phyloP scores from a whole-genome alignment of 495 filamentous ascomycete genomes.

The Neohortaea acidophila region DNA sequence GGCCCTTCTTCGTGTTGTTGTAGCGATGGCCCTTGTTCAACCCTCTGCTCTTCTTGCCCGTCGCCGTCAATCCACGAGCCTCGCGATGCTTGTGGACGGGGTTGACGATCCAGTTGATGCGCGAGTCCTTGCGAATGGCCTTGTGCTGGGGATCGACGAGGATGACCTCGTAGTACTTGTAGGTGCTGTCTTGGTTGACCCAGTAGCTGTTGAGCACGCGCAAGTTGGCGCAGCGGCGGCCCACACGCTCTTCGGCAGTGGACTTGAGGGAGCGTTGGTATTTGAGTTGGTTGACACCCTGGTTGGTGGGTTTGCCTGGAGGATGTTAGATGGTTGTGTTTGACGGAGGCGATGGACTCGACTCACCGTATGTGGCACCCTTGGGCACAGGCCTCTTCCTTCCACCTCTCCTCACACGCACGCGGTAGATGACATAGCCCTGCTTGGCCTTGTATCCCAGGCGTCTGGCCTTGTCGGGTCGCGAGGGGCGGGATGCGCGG shows the following conservation, averaged over 20 bases:
- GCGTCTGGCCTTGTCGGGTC: constrained; percentile 98
- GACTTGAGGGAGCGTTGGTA: constrained; percentile 97
- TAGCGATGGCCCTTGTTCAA: constrained; percentile 96
- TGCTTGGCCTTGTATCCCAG: constrained; percentile 99
- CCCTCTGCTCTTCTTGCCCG: constrained; percentile 97
- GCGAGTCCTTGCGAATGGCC: constrained; percentile 94
- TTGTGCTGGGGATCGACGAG: constrained; percentile 99
- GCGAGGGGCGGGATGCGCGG: constrained; percentile 93
- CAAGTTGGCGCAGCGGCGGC: constrained; percentile 94
- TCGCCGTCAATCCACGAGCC: constrained; percentile 85
- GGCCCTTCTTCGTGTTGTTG: constrained; percentile 91
- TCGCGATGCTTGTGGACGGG: constrained; percentile 99
- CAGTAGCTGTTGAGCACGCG: constrained; percentile 99
- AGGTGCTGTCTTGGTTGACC: constrained; percentile 99
- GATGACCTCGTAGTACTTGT: constrained; percentile 99
- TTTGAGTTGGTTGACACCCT: constrained; percentile 99
- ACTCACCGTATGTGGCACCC: constrained; percentile 94
- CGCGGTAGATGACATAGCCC: constrained; percentile 99
- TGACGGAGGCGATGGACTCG: too few species aligned
- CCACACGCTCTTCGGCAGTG: constrained; percentile 98
- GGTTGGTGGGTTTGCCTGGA: constrained; percentile 97
- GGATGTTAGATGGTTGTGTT: not conserved
- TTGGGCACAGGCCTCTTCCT: constrained; percentile 83
- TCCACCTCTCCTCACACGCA: constrained; percentile 92
- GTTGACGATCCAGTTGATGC: constrained; percentile 99